These are phyloP conservation scores for Tanacetum coccineum DNA, from an alignment of 129 eudicot species.

Conservation along the genomic window DNA sequence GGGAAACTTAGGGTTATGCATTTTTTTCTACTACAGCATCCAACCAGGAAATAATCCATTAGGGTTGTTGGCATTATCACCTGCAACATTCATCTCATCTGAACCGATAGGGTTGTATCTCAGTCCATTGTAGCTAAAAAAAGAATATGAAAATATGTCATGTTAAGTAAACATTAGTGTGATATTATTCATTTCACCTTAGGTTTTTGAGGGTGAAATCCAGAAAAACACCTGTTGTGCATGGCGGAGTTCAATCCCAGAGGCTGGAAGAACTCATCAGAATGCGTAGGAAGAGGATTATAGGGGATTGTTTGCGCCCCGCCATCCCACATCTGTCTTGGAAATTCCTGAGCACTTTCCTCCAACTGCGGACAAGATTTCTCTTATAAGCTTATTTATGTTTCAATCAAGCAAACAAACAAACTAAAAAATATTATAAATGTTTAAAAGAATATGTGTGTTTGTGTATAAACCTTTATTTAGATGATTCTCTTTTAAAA, in stretches of 20 bases:
- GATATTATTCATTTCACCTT: background rate
- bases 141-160: background rate
- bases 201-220: background rate
- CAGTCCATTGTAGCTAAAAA: conserved; percentile 21
- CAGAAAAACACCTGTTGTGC: conserved; percentile 37
- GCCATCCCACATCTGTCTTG: conserved; percentile 42
- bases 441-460: too few relatives aligned
- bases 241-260: conserved; percentile 35
- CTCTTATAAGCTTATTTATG: background rate
- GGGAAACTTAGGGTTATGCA: conserved; percentile 21
- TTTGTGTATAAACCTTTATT: too few relatives aligned
- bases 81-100: conserved; percentile 34
- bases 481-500: too few relatives aligned
- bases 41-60: conserved; percentile 48
- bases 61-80: conserved; percentile 30
- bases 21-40: conserved; percentile 40
- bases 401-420: too few relatives aligned
- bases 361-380: conserved; percentile 34
- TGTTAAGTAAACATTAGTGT: background rate
- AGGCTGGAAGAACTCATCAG: conserved; percentile 51
- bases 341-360: conserved; percentile 37
- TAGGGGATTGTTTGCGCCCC: conserved; percentile 38
- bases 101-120: conserved; percentile 45
- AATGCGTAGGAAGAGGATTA: conserved; percentile 44
- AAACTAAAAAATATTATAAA: too few relatives aligned